Conservation (phyloP, 2,329 filamentous ascomycete species). For the Sphaerulina vaccinii region DNA sequence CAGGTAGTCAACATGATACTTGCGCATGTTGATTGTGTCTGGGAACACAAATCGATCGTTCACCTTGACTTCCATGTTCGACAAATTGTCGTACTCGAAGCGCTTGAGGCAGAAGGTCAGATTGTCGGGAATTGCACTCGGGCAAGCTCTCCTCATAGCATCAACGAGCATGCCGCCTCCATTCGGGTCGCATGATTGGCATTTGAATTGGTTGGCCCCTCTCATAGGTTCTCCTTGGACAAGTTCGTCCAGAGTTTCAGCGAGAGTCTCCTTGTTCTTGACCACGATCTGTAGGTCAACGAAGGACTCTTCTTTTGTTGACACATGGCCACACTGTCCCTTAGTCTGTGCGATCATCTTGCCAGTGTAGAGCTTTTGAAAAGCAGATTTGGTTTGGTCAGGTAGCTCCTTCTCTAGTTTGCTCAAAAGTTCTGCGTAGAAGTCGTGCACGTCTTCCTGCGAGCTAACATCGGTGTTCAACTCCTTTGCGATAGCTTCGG, state of each 20-base stretch:
- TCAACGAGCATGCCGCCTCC: constrained; percentile 63
- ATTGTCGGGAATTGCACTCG: constrained; percentile 90
- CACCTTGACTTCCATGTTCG: constrained; percentile 80
- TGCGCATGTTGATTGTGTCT: constrained; percentile 75
- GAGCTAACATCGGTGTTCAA: constrained; percentile 83
- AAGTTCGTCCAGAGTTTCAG: constrained; percentile 90
- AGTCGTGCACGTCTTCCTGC: constrained; percentile 98
- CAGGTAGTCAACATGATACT: constrained; percentile 84
- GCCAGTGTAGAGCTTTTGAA: constrained; percentile 85
- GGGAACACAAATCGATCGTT: constrained; percentile 95
- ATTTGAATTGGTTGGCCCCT: constrained; percentile 97
- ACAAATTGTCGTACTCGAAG: constrained; percentile 73
- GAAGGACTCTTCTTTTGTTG: constrained; percentile 84
- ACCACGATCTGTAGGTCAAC: constrained; percentile 96
- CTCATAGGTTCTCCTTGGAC: constrained; percentile 96
- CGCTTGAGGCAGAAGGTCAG: constrained; percentile 93
- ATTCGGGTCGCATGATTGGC: constrained; percentile 76
- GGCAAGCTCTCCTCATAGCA: constrained; percentile 80
- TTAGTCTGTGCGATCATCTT: constrained; percentile 92
- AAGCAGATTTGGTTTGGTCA: constrained; percentile 63
- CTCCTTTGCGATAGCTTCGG: constrained; percentile 67
- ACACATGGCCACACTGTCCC: constrained; percentile 90
- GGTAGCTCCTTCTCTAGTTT: constrained; percentile 81
- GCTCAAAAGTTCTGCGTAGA: constrained; percentile 91
- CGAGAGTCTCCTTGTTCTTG: constrained; percentile 79